Conservation (phyloP, 441 rosid genomes). For the Corymbia citriodora region DNA sequence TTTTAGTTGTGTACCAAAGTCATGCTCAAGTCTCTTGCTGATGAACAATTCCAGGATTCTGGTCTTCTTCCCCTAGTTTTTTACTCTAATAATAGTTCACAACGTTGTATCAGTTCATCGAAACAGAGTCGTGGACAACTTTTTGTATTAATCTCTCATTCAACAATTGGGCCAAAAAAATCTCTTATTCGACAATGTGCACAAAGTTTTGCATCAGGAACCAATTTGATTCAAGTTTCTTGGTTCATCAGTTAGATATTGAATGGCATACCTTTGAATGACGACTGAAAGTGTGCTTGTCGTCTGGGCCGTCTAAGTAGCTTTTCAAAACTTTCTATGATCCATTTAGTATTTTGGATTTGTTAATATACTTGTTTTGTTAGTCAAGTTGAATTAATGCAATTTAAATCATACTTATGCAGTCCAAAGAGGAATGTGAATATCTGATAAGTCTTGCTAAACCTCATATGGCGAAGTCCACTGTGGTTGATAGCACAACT, state of each 20-base stretch:
- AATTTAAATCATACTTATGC: not conserved
- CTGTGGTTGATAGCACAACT: conserved; percentile 64
- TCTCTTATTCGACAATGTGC: not conserved
- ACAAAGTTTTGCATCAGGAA: not conserved
- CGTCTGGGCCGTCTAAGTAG: not conserved
- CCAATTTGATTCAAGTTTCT: not conserved
- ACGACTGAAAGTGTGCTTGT: not conserved
- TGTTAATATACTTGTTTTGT: not conserved
- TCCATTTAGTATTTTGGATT: not conserved
- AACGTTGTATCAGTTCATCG: not conserved
- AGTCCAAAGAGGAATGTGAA: conserved; percentile 73
- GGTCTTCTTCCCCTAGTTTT: not conserved
- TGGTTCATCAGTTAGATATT: not conserved
- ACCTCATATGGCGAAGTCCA: conserved; percentile 59
- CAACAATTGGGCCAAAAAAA: not conserved
- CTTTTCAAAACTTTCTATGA: not conserved
- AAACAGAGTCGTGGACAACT: not conserved
- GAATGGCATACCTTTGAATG: not conserved
- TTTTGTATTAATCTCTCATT: not conserved
- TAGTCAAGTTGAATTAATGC: not conserved
- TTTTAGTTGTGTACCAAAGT: not conserved
- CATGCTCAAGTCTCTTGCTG: not conserved
- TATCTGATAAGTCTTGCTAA: conserved; percentile 59
- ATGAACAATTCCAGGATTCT: not conserved
- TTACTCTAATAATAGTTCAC: not conserved